Evolutionary conservation across 768 basidiomycete species (phyloP), one percentile per base, ranked within the genome.

Genomic region (Sarcomyxa edulis): DNA sequence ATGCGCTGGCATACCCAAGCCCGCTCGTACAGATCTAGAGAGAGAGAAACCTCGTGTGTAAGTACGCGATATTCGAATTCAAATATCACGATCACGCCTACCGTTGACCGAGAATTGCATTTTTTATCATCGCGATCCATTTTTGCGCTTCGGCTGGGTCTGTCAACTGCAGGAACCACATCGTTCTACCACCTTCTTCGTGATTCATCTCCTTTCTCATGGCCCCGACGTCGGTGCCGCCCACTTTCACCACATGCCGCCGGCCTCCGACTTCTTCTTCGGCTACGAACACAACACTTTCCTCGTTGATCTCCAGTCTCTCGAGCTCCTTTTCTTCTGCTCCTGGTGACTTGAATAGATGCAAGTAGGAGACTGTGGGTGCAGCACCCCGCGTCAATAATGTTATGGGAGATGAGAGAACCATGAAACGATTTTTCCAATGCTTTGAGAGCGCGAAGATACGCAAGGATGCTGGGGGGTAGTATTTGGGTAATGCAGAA

Each of bases 111-210:
- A 90, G 66, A 32, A 90, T 81, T 1, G 76, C 73, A 41, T 65
- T 74, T 57, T 89, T 90, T 49, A 90, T 83, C 16, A 70, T 68
- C 4, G 73, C 65, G 43, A 90, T 88, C 87, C 87, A 90, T 43
- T 68, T 69, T 49, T 87, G 84, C 8, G 81, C 75, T 51, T 84
- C 82, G 1, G 51, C 54, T 6, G 71, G 57, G 53, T 81, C 76
- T 15, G 65, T 47, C 39, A 88, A 80, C 40, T 87, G 81, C 39
- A 90, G 56, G 38, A 80, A 66, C 84, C 85, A 85, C 64, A 81
- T 78, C 4, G 71, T 71, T 41, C 71, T 61, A 4, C 71, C 75
- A 3, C 64, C 65, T 40, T 76, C 72, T 48, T 77, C 74, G 23
- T 50, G 46, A 42, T 60, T 65, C 35, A 63, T 57, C 42, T 71